Evolutionary conservation across 2,329 filamentous ascomycete species (phyloP).

Genomic region (Stagonosporopsis tanaceti): DNA sequence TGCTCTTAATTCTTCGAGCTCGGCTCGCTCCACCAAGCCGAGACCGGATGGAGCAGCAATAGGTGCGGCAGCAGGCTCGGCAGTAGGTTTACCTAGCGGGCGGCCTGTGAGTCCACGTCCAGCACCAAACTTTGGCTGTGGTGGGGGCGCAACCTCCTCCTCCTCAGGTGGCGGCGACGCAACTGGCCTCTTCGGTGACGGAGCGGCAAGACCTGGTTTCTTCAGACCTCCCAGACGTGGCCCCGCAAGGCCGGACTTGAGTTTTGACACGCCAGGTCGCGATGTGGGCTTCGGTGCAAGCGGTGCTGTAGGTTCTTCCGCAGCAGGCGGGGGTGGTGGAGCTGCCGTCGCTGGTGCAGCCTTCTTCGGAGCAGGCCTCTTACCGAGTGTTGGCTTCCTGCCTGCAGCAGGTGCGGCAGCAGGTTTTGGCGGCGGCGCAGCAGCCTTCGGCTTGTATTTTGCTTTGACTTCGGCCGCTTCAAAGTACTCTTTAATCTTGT

Average conservation of each 20-base stretch:
- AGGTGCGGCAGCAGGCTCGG: conserved; percentile 64
- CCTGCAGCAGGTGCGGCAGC: conserved; percentile 59
- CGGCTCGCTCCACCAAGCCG: conserved; percentile 83
- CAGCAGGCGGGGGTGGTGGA: conserved; percentile 46
- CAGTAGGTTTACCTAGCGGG: conserved; percentile 84
- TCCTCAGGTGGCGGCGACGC: conserved; percentile 56
- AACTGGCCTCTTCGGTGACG: conserved; percentile 53
- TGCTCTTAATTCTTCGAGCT: conserved; percentile 85
- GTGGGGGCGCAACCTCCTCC: conserved; percentile 54
- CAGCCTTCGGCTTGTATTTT: conserved; percentile 89
- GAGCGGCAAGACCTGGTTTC: conserved; percentile 51
- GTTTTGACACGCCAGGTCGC: conserved; percentile 55
- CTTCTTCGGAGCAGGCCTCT: conserved; percentile 64
- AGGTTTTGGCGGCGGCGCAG: conserved; percentile 64
- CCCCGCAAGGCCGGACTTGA: conserved; percentile 50
- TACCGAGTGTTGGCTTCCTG: conserved; percentile 52
- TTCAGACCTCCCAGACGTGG: conserved; percentile 52
- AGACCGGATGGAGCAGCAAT: conserved; percentile 68
- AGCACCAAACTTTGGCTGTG: conserved; percentile 67
- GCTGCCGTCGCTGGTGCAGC: conserved; percentile 52
- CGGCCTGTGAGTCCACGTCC: conserved; percentile 82
- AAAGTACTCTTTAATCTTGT: conserved; percentile 92
- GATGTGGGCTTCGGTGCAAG: conserved; percentile 67
- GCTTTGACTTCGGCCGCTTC: conserved; percentile 84
- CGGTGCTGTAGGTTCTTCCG: conserved; percentile 60